Evolutionary conservation across 257 asterid genomes (phyloP).

Genomic region (Nicotiana attenuata): DNA sequence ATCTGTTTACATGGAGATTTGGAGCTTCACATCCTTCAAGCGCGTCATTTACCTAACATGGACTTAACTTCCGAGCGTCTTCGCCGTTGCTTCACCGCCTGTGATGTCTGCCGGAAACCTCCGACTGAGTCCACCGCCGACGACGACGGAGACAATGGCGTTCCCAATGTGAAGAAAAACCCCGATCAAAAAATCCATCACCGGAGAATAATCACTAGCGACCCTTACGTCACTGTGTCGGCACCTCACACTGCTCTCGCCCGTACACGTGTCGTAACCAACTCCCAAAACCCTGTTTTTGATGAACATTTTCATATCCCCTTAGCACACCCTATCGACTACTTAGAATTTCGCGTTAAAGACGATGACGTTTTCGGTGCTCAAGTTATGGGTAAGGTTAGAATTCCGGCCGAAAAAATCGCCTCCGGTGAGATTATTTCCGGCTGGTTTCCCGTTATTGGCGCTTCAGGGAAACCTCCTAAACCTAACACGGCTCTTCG

Average conservation of each 20-base stretch:
- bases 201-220: constrained; percentile 73
- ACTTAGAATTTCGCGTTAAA: constrained; percentile 60
- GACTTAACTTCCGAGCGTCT: constrained; percentile 64
- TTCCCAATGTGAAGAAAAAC: constrained; percentile 11
- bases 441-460: constrained; percentile 44
- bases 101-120: constrained; percentile 38
- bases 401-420: constrained; percentile 40
- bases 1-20: constrained; percentile 70
- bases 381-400: constrained; percentile 54
- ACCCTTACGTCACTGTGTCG: constrained; percentile 71
- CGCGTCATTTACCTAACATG: constrained; percentile 77
- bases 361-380: constrained; percentile 82
- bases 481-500: constrained; percentile 49
- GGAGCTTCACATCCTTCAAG: constrained; percentile 57
- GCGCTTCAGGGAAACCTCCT: constrained; percentile 45
- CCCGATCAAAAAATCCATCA: constrained; percentile 41
- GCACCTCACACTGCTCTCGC: constrained; percentile 76
- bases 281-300: constrained; percentile 74
- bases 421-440: constrained; percentile 42
- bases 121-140: constrained; percentile 15
- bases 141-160: constrained; percentile 6
- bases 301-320: constrained; percentile 54
- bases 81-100: constrained; percentile 58
- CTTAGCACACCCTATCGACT: constrained; percentile 54
- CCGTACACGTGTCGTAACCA: constrained; percentile 73